Evolutionary conservation across 1,284 basidiomycete genomes (phyloP).

Genomic region (Mycena citricolor): DNA sequence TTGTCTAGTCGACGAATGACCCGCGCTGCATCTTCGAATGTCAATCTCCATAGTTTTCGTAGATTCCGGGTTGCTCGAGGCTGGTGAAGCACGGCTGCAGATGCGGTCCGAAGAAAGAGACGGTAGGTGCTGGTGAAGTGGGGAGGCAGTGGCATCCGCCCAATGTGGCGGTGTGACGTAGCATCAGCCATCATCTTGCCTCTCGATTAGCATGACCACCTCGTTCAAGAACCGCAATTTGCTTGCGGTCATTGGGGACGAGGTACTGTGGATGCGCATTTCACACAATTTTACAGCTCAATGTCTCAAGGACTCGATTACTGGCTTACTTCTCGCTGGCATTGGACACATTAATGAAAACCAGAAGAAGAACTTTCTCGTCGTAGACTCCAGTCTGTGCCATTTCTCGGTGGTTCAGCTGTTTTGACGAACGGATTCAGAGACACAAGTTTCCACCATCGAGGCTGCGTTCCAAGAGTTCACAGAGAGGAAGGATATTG

Average conservation of each 20-base stretch:
- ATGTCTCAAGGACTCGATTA: slow-evolving; percentile 82
- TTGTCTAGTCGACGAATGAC: slow-evolving; percentile 42
- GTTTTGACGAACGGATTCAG: slow-evolving; percentile 39
- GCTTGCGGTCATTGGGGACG: slow-evolving; percentile 93
- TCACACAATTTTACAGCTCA: slow-evolving; percentile 10
- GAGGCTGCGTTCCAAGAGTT: slow-evolving; percentile 91
- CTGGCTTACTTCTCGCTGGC: slow-evolving; percentile 88
- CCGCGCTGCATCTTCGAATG: slow-evolving; percentile 53
- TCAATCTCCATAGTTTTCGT: slow-evolving; percentile 52
- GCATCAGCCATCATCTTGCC: too few species aligned
- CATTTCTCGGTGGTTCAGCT: neutral
- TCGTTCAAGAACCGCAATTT: slow-evolving; percentile 82
- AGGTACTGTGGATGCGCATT: slow-evolving; percentile 50
- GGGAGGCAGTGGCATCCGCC: slow-evolving; percentile 38
- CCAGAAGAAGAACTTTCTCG: slow-evolving; percentile 94
- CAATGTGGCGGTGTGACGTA: too few species aligned
- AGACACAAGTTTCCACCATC: slow-evolving; percentile 86
- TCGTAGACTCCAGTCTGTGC: slow-evolving; percentile 84
- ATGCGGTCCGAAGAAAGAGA: slow-evolving; percentile 56
- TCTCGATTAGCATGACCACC: too few species aligned
- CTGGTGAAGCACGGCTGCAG: slow-evolving; percentile 64
- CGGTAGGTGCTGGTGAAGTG: slow-evolving; percentile 63
- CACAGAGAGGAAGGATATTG: slow-evolving; percentile 90
- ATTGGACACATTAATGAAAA: slow-evolving; percentile 86
- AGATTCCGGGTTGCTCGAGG: slow-evolving; percentile 42